Evolutionary conservation across 495 filamentous ascomycete species (phyloP), one percentile per base, ranked within the genome.

Genomic region (Daldinia decipiens): DNA sequence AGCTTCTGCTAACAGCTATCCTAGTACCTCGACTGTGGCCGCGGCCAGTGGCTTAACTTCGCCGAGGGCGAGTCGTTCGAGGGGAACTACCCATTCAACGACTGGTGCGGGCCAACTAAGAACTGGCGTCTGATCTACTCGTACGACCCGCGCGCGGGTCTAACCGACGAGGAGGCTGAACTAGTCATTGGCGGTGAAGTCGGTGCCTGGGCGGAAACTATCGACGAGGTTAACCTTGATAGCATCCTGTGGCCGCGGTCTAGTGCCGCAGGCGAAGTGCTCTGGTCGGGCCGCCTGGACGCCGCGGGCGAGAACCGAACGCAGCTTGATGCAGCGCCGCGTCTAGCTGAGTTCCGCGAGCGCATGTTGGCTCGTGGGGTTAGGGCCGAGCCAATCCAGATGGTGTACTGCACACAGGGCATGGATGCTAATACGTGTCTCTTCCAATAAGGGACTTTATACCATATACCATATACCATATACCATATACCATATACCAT

Each of bases 21-120:
- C 8, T 51, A 89, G 88, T 93, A 94, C 70, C 87, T 95, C 62
- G 92, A 95, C 84, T 95, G 92, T 75, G 92, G 92, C 17, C 84
- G 86, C 56, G 91, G 92, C 34, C 86, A 92, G 70, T 95, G 90
- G 90, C 83, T 95, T 61, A 87, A 90, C 82, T 89, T 90, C 59
- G 77, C 70, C 26, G 82, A 83, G 54, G 83, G 82, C 34, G 77
- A 75, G 0, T 70, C 80, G 12, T 81, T 81, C 68, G 26, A 74
- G 9, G 60, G 76, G 11, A 85, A 80, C 78, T 92, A 82, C 70
- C 92, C 92, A 5, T 95, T 88, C 82, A 77, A 80, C 64, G 92
- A 95, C 79, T 95, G 92, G 81, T 95, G 92, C 78, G 78, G 76
- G 4, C 92, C 92, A 19, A 78, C 78, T 75, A 91, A 95, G 79